Base-by-base conservation (phyloP, 1,284 basidiomycete species). In the Ustilago sp. region DNA sequence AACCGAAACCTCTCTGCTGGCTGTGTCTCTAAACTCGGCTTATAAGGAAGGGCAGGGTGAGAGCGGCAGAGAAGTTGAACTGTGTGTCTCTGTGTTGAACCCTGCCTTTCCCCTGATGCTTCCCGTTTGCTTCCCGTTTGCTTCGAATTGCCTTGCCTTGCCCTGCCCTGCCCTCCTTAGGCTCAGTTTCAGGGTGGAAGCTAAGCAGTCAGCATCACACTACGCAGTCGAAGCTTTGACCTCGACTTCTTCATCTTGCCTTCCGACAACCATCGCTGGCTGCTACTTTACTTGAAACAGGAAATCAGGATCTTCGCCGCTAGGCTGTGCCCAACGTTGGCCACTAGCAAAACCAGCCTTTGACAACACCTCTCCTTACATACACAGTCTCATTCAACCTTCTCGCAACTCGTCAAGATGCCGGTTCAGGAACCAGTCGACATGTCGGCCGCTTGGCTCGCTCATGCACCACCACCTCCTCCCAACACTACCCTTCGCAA, bases 401-500 rank as follows among this genome's bases (percentile, higher is more conserved):
- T 28, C 23, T 28, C 19, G 47, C 48, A 51, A 7, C 31, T 54
- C 36, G 13, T 54, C 52, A 54, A 36, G 43, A 74, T 74, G 72
- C 59, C 72, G 15, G 67, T 74, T 9, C 72, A 74, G 19, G 73
- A 67, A 12, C 28, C 65, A 12, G 50, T 58, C 19, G 75, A 77
- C 64, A 73, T 77, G 70, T 70, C 75, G 43, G 67, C 78, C 48
- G 75, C 76, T 23, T 81, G 80, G 80, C 73, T 80, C 34, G 78
- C 80, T 5, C 76, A 78, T 47, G 80, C 80, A 4, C 80, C 80
- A 13, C 75, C 80, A 28, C 80, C 80, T 28, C 80, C 80, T 34
- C 78, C 79, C 5, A 35, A 63, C 0, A 47, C 64, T 7, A 17
- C 63, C 12, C 61, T 66, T 13, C 67, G 70, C 17, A 71, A 66